These are phyloP conservation scores for Chlorella sp. DNA, from an alignment of 139 green algal species.

Conservation along the genomic window DNA sequence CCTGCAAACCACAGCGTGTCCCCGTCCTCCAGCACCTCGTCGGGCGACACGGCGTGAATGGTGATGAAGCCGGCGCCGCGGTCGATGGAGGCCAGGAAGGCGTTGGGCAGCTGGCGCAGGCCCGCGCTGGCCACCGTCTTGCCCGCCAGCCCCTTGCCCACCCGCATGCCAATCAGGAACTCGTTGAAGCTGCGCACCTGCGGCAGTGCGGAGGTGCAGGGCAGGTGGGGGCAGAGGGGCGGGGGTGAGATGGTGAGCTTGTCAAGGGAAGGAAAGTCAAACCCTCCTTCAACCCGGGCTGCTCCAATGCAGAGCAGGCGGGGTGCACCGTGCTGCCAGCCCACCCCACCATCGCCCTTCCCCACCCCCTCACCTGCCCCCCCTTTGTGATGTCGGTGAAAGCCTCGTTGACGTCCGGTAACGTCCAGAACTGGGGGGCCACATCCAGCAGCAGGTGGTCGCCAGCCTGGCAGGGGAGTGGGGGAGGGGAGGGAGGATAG, in stretches of 20 bases:
- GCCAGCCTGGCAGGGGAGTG: slow-evolving; percentile 35
- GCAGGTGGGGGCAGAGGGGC: too few species aligned
- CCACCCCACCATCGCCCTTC: too few species aligned
- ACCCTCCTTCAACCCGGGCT: too few species aligned
- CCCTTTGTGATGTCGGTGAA: slow-evolving; percentile 44
- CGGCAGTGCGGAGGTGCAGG: neutral
- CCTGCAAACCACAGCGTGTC: slow-evolving; percentile 87
- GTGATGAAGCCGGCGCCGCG: neutral
- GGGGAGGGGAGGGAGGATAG: neutral
- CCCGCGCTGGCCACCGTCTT: slow-evolving; percentile 53
- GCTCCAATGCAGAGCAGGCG: too few species aligned
- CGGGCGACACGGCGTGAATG: slow-evolving; percentile 56
- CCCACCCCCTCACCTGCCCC: slow-evolving; percentile 36
- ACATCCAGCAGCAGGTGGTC: slow-evolving; percentile 75
- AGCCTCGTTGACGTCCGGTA: slow-evolving; percentile 40
- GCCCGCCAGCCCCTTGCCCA: slow-evolving; percentile 49
- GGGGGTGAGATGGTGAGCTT: too few species aligned
- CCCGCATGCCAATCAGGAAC: slow-evolving; percentile 53
- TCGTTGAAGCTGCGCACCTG: slow-evolving; percentile 46
- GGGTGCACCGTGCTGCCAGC: too few species aligned
- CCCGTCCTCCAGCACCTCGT: slow-evolving; percentile 61
- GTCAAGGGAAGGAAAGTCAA: too few species aligned
- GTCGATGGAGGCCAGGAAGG: slow-evolving; percentile 75
- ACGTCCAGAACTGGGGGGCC: slow-evolving; percentile 48
- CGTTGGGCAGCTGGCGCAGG: slow-evolving; percentile 47